Base-by-base conservation (phyloP, 257 asterid genomes). In the Mentha longifolia region DNA sequence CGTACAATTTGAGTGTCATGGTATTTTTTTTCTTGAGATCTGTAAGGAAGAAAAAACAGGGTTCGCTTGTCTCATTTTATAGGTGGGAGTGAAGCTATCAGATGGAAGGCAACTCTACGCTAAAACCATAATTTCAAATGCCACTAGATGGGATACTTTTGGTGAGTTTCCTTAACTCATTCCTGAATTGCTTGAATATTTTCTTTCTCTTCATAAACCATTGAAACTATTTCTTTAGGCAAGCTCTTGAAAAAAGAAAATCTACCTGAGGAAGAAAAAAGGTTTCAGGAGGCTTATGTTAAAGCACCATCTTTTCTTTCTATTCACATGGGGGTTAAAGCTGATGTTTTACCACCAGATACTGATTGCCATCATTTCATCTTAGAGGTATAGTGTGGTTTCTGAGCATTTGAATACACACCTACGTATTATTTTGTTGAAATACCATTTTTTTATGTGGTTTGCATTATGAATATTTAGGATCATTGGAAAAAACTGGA, bases 101-200 rank as follows among this genome's bases (percentile, higher is more conserved):
- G 89, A 95, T 72, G 97, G 96, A 57, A 87, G 92, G 73, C 80
- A 87, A 73, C 84, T 86, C 67, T 89, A 78, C 77, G 97, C 99
- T 57, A 89, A 92, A 84, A 92, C 99, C 68, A 58, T 87, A 57
- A 84, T 95, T 69, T 95, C 98, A 15, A 95, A 95, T 70, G 99
- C 99, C 62, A 95, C 99, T 74, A 87, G 99, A 92, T 95, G 99
- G 99, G 99, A 95, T 81, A 95, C 99, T 49, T 95, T 95, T 75
- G 99, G 99, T 95, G 67, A 78, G 86, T 80, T 77, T 35, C 71
- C 16, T 35, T 49, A 70, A 75, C 76, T 68, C 77, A 61, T 41
- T 41, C 15, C 35, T 31, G 72, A 70, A 61, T 71, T 60, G 57
- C 63, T 67, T 76, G 51, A 42, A 6, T 25, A 42, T 9, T 50